Conservation (phyloP, 2,329 filamentous ascomycete genomes). For the Botrytis pseudocinerea region DNA sequence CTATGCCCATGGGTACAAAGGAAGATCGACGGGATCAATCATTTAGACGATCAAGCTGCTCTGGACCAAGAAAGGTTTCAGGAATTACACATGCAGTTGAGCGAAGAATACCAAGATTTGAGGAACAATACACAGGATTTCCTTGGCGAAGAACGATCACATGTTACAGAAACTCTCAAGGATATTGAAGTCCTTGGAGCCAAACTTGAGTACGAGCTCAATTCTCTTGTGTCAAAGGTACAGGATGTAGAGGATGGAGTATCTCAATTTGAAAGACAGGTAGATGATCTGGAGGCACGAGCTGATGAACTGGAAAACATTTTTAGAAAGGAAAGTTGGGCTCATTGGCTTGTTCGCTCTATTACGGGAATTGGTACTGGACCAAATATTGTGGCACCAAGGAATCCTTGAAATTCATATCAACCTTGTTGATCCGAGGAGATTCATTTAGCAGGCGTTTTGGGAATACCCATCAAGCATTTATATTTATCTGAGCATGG, state of each 20-base stretch:
- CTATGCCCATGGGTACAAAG: constrained; percentile 62
- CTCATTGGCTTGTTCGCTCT: constrained; percentile 39
- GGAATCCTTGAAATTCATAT: constrained; percentile 21
- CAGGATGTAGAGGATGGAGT: constrained; percentile 86
- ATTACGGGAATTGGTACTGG: constrained; percentile 41
- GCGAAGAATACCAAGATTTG: constrained; percentile 68
- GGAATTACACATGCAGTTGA: constrained; percentile 65
- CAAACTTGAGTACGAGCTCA: constrained; percentile 90
- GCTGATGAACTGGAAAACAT: constrained; percentile 60
- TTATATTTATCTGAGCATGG: constrained; percentile 22
- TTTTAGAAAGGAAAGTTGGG: constrained; percentile 39
- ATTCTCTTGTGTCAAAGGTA: constrained; percentile 74
- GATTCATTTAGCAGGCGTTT: constrained; percentile 22
- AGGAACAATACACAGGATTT: constrained; percentile 68
- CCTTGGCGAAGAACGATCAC: constrained; percentile 66
- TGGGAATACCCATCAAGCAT: constrained; percentile 26
- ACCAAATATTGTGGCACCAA: constrained; percentile 34
- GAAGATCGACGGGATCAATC: constrained; percentile 57
- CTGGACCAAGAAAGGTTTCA: constrained; percentile 66
- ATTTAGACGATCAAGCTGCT: constrained; percentile 62
- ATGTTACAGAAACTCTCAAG: constrained; percentile 69
- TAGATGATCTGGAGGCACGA: constrained; percentile 66
- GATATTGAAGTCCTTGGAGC: constrained; percentile 80
- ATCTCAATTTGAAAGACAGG: constrained; percentile 74
- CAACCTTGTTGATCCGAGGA: neutral